Percentiles rank a stretch among this genome's conserved stretches.
Evolutionary conservation across 805 yeast species (phyloP).

Genomic region (Isabelozyma heimii): DNA sequence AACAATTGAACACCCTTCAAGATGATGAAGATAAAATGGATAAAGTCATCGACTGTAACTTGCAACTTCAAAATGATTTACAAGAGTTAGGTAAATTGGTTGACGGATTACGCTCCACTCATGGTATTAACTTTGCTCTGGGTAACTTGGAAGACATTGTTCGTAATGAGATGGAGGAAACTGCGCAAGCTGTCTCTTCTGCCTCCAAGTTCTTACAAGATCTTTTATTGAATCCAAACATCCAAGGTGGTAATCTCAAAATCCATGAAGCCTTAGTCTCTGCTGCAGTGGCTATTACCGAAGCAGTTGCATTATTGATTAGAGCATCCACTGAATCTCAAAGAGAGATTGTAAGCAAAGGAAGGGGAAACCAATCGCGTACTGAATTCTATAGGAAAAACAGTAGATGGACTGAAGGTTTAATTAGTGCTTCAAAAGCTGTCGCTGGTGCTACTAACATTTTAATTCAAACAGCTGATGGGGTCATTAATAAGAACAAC

Average conservation of each 20-base stretch:
- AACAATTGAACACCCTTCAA: constrained; percentile 44
- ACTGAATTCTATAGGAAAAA: constrained; percentile 82
- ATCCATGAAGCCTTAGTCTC: constrained; percentile 74
- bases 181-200: constrained; percentile 64
- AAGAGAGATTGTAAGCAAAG: constrained; percentile 72
- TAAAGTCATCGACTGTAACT: constrained; percentile 69
- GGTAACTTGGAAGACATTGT: constrained; percentile 70
- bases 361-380: constrained; percentile 61
- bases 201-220: constrained; percentile 61
- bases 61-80: constrained; percentile 68
- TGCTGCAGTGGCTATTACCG: constrained; percentile 78
- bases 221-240: constrained; percentile 51
- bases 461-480: constrained; percentile 85
- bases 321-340: constrained; percentile 79
- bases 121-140: constrained; percentile 22
- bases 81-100: constrained; percentile 55
- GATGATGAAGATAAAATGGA: constrained; percentile 71
- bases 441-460: constrained; percentile 81
- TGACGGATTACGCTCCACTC: constrained; percentile 47
- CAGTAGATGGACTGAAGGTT: constrained; percentile 91
- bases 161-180: constrained; percentile 67
- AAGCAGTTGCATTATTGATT: constrained; percentile 70
- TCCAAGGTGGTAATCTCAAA: constrained; percentile 58
- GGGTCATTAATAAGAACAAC: constrained; percentile 61
- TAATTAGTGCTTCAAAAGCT: constrained; percentile 83